Conservation (phyloP, 1,139 yeast species). For the Taphrina pruni region DNA sequence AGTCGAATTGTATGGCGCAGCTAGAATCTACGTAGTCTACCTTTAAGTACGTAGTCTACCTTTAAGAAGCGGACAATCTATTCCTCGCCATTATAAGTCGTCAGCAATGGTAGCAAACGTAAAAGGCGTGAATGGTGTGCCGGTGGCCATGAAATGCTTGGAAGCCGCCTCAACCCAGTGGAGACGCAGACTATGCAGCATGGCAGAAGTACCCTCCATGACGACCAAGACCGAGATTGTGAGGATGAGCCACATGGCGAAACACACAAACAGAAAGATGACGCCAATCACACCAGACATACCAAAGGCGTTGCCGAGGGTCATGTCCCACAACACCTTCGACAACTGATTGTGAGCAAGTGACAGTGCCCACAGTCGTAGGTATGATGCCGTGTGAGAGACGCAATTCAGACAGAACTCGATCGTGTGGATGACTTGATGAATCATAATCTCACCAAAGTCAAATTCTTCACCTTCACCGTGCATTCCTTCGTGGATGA, state of each 20-base stretch:
- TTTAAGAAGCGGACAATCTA: too few relatives aligned
- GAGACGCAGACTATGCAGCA: slow-evolving; percentile 93
- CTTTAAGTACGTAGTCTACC: too few relatives aligned
- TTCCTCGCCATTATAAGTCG: neutral
- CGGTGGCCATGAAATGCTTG: slow-evolving; percentile 95
- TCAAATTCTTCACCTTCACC: slow-evolving; percentile 61
- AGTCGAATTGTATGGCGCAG: too few relatives aligned
- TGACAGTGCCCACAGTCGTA: slow-evolving; percentile 95
- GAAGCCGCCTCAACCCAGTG: slow-evolving; percentile 99
- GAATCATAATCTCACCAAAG: slow-evolving; percentile 93
- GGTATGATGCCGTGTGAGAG: slow-evolving; percentile 96
- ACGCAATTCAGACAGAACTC: slow-evolving; percentile 97
- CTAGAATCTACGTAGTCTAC: too few relatives aligned
- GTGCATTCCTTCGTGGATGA: slow-evolving; percentile 49
- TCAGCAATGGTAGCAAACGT: slow-evolving; percentile 54
- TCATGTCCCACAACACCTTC: slow-evolving; percentile 94
- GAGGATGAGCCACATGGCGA: slow-evolving; percentile 92
- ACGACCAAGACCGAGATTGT: slow-evolving; percentile 89
- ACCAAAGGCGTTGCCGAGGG: slow-evolving; percentile 82
- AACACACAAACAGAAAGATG: slow-evolving; percentile 72
- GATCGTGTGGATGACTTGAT: slow-evolving; percentile 97
- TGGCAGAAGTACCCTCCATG: slow-evolving; percentile 99
- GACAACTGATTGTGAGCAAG: slow-evolving; percentile 97
- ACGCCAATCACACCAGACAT: slow-evolving; percentile 73
- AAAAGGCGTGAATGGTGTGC: slow-evolving; percentile 85